Percentiles rank a stretch among this genome's conserved stretches.
These are phyloP conservation scores for Clonostachys sp. DNA, from an alignment of 2,329 filamentous ascomycete genomes.

Conservation along the genomic window DNA sequence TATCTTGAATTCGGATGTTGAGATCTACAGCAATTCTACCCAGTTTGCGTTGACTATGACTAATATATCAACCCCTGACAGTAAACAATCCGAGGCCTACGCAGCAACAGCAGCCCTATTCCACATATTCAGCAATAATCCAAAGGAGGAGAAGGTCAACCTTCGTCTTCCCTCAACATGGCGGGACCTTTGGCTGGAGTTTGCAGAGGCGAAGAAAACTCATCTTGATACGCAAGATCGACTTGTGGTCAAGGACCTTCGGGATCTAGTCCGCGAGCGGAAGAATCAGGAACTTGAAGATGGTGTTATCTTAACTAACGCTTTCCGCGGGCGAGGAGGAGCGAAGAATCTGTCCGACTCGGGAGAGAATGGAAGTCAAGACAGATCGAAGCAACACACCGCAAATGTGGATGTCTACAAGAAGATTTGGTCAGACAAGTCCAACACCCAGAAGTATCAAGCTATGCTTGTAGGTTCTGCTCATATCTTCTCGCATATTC, in stretches of 20 bases:
- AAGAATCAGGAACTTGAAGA: slow-evolving; percentile 67
- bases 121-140: slow-evolving; percentile 69
- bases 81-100: slow-evolving; percentile 81
- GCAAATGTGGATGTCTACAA: slow-evolving; percentile 44
- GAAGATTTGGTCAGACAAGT: slow-evolving; percentile 57
- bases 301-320: slow-evolving; percentile 71
- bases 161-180: slow-evolving; percentile 74
- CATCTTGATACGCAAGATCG: slow-evolving; percentile 69
- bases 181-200: slow-evolving; percentile 82
- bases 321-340: slow-evolving; percentile 60
- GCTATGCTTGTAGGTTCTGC: slow-evolving; percentile 62
- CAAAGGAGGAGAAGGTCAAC: slow-evolving; percentile 82
- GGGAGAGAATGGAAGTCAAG: slow-evolving; percentile 40
- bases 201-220: slow-evolving; percentile 66
- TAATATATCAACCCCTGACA: slow-evolving; percentile 66
- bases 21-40: slow-evolving; percentile 38
- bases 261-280: slow-evolving; percentile 63
- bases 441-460: slow-evolving; percentile 58
- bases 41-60: slow-evolving; percentile 69
- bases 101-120: slow-evolving; percentile 80
- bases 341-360: slow-evolving; percentile 41
- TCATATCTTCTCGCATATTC: slow-evolving; percentile 1
- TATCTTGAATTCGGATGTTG: slow-evolving; percentile 29
- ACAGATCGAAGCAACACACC: slow-evolving; percentile 31
- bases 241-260: slow-evolving; percentile 60